Conservation (phyloP, 352 stramenopile genomes). For the Phytopythium chamaehyphon region DNA sequence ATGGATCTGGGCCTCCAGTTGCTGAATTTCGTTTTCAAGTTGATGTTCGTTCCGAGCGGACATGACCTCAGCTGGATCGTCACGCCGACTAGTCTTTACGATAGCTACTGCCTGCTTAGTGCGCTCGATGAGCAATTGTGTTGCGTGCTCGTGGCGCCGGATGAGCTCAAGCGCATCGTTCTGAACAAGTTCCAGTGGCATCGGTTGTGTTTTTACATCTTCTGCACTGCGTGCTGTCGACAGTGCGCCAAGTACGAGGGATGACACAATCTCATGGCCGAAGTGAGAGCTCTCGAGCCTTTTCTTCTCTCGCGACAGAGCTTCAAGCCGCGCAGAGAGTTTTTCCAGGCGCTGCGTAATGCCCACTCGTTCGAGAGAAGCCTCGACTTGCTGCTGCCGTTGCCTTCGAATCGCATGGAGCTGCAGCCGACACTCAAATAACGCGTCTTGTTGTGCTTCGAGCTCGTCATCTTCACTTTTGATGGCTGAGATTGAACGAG, state of each 20-base stretch:
- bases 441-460: constrained; percentile 17
- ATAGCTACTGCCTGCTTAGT: constrained; percentile 35
- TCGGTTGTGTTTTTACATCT: not conserved
- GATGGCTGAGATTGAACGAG: not conserved
- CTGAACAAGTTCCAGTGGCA: constrained; percentile 30
- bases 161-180: constrained; percentile 31
- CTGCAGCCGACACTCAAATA: constrained; percentile 26
- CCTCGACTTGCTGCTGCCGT: constrained; percentile 10
- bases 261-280: constrained; percentile 29
- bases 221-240: not conserved
- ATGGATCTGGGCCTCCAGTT: constrained; percentile 12
- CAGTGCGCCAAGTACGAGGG: constrained; percentile 4
- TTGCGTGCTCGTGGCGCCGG: constrained; percentile 15
- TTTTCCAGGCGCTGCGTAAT: constrained; percentile 15
- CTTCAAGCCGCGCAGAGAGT: constrained; percentile 20
- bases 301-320: constrained; percentile 26
- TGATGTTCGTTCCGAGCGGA: constrained; percentile 8
- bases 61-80: not conserved
- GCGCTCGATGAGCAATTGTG: constrained; percentile 19
- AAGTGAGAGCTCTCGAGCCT: constrained; percentile 26
- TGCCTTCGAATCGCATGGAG: constrained; percentile 27
- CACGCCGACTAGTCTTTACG: constrained; percentile 9
- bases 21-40: constrained; percentile 16
- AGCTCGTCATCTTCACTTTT: not conserved
- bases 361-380: constrained; percentile 14